A percentile compares a stretch with the other conserved stretches of the same genome.
Evolutionary conservation across 768 basidiomycete species (phyloP).

Genomic region (Lactifluus rugatus): DNA sequence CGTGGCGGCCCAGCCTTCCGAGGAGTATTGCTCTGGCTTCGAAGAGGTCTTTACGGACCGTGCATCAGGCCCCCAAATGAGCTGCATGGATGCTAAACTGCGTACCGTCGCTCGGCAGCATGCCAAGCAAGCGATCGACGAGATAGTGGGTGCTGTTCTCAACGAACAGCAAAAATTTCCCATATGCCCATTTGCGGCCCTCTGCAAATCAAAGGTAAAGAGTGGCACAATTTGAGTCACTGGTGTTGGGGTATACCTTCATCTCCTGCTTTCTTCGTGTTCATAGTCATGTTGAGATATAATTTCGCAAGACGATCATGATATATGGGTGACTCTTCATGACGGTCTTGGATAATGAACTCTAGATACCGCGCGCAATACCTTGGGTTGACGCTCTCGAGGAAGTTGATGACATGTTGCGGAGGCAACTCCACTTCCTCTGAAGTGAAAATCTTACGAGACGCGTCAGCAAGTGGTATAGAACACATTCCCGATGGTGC

Average conservation of each 20-base stretch:
- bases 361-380: slow-evolving; percentile 77
- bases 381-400: slow-evolving; percentile 60
- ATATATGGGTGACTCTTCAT: slow-evolving; percentile 56
- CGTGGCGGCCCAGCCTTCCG: slow-evolving; percentile 83
- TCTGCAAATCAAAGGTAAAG: slow-evolving; percentile 29
- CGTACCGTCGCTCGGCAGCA: slow-evolving; percentile 75
- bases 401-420: slow-evolving; percentile 61
- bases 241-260: slow-evolving; percentile 33
- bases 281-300: slow-evolving; percentile 62
- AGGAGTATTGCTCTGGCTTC: slow-evolving; percentile 89
- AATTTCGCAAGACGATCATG: slow-evolving; percentile 88
- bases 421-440: slow-evolving; percentile 90
- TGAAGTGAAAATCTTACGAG: slow-evolving; percentile 77
- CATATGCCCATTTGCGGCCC: slow-evolving; percentile 41
- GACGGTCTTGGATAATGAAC: slow-evolving; percentile 65
- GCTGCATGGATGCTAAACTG: background rate
- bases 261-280: slow-evolving; percentile 48
- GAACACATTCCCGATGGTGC: background rate
- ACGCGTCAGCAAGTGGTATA: background rate
- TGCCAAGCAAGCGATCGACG: slow-evolving; percentile 69
- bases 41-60: slow-evolving; percentile 51
- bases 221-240: background rate
- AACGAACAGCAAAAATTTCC: slow-evolving; percentile 72
- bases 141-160: slow-evolving; percentile 58
- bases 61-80: background rate